Evolutionary conservation across 495 filamentous ascomycete species (phyloP).

Genomic region (Neurospora hispaniola): DNA sequence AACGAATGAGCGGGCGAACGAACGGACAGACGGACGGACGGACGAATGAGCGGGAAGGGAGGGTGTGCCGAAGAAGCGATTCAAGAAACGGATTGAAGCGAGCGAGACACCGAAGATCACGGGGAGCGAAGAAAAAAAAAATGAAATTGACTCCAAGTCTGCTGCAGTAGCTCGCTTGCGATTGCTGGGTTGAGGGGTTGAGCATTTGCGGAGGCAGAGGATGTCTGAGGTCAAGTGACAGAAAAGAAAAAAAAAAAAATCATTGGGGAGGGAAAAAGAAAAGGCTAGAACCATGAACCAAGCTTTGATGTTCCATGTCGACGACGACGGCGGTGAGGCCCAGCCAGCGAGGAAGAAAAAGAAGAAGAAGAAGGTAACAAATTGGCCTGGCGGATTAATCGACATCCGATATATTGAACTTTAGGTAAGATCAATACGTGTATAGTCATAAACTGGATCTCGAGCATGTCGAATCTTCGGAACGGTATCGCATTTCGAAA

Average conservation of each 20-base stretch:
- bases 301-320: neutral
- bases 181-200: neutral
- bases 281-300: neutral
- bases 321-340: neutral
- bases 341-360: neutral
- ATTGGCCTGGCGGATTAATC: neutral
- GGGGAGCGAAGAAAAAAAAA: neutral
- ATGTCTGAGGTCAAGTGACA: neutral
- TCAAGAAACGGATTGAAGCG: neutral
- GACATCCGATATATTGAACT: neutral
- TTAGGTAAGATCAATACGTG: neutral
- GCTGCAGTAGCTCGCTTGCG: neutral
- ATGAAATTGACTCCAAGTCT: neutral
- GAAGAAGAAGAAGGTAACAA: neutral
- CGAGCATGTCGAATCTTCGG: neutral
- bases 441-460: neutral
- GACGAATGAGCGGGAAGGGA: neutral
- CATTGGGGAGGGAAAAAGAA: too few species aligned
- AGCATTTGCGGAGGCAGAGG: neutral
- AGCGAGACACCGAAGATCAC: neutral
- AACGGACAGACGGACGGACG: neutral
- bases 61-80: neutral
- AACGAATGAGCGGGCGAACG: neutral
- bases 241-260: neutral
- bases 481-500: neutral